These are phyloP conservation scores for Solioccasus polychromus DNA, from an alignment of 768 basidiomycete species.

Conservation along the genomic window DNA sequence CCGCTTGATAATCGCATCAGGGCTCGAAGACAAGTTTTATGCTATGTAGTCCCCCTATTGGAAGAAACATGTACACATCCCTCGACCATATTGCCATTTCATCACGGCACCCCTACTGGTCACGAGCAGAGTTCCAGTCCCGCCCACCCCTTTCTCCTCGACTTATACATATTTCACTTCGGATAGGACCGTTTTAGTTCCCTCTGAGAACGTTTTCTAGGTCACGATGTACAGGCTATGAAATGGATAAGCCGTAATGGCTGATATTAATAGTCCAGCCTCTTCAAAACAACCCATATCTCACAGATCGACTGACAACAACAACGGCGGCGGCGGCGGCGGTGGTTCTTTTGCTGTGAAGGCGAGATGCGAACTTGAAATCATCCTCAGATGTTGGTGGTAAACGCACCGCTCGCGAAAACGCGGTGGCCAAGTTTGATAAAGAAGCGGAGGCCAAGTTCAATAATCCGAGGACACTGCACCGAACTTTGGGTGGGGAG, in stretches of 20 bases:
- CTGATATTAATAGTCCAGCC: no score
- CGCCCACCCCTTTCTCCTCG: not conserved
- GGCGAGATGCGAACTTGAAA: constrained; percentile 5
- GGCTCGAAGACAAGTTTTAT: no score
- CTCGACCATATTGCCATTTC: not conserved
- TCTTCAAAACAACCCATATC: not conserved
- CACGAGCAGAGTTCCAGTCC: constrained; percentile 10
- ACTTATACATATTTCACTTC: no score
- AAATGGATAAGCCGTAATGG: no score
- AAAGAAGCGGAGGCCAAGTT: constrained; percentile 1
- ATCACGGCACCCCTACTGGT: constrained; percentile 7
- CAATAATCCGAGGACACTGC: constrained; percentile 13
- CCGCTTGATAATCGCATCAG: no score
- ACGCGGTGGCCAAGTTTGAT: not conserved
- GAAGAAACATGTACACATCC: no score
- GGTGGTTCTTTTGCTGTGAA: constrained; percentile 12
- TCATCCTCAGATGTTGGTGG: not conserved
- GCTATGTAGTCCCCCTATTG: no score
- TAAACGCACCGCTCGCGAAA: constrained; percentile 3
- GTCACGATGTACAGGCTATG: not conserved
- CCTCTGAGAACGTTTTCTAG: not conserved
- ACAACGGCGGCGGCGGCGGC: no score
- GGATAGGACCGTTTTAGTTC: constrained; percentile 1
- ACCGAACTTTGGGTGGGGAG: constrained; percentile 7
- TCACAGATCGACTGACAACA: constrained; percentile 9